A percentile compares a stretch with the other conserved stretches of the same genome.
Conservation (phyloP, 2,329 filamentous ascomycete species). For the Akanthomyces lecanii region DNA sequence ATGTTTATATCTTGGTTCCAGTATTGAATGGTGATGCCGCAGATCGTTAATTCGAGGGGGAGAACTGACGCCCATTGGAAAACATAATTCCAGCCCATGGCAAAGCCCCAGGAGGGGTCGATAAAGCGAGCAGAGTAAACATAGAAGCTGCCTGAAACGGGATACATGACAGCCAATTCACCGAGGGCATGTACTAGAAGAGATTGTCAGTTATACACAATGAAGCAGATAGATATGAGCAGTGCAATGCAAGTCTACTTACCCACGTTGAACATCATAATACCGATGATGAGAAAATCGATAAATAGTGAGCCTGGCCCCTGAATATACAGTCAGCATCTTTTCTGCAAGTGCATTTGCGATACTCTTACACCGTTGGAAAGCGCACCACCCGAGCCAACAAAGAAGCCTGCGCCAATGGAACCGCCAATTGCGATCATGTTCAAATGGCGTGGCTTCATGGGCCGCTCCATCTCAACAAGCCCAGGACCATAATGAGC, state of each 20-base stretch:
- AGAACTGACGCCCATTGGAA: conserved; percentile 43
- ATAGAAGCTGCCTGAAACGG: conserved; percentile 56
- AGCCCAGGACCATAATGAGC: conserved; percentile 30
- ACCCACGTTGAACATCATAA: conserved; percentile 57
- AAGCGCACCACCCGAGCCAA: conserved; percentile 52
- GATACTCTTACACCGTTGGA: conserved; percentile 36
- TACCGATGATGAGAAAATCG: conserved; percentile 52
- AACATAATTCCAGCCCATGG: conserved; percentile 49
- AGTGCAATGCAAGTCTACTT: conserved; percentile 14
- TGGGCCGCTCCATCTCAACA: conserved; percentile 38
- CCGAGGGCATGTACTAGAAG: conserved; percentile 53
- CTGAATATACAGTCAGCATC: conserved; percentile 19
- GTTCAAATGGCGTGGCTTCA: conserved; percentile 53
- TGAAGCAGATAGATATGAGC: neutral
- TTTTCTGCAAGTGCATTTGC: neutral
- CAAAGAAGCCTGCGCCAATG: conserved; percentile 60
- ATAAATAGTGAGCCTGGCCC: conserved; percentile 42
- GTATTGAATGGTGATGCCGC: conserved; percentile 44
- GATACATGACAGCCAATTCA: conserved; percentile 52
- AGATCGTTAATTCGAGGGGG: conserved; percentile 46
- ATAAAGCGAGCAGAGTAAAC: conserved; percentile 54
- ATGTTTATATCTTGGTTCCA: conserved; percentile 43
- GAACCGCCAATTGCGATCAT: conserved; percentile 55
- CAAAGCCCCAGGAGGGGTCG: conserved; percentile 52
- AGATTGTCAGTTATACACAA: neutral